These are phyloP conservation scores for Cyberlindnera mrakii DNA, from an alignment of 805 yeast species.

Conservation along the genomic window DNA sequence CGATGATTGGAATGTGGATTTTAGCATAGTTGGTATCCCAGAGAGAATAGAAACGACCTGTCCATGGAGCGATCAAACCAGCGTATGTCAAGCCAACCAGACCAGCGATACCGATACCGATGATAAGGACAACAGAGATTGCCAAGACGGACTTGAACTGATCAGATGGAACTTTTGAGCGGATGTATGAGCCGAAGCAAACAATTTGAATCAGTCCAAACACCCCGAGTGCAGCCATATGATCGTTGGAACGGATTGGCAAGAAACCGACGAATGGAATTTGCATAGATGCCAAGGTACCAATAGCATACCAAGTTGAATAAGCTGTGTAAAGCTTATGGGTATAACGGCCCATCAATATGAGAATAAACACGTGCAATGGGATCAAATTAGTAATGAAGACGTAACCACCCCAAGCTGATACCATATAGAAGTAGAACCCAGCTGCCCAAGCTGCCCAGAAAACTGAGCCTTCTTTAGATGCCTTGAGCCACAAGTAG, in stretches of 20 bases:
- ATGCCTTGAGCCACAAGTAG: slow-evolving; percentile 91
- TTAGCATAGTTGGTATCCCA: slow-evolving; percentile 99
- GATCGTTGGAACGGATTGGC: slow-evolving; percentile 96
- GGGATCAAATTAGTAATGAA: slow-evolving; percentile 98
- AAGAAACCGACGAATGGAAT: slow-evolving; percentile 97
- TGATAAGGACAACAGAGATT: slow-evolving; percentile 51
- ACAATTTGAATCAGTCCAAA: slow-evolving; percentile 92
- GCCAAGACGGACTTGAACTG: slow-evolving; percentile 68
- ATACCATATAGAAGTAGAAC: slow-evolving; percentile 95
- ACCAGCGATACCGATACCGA: slow-evolving; percentile 60
- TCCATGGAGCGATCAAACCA: slow-evolving; percentile 98
- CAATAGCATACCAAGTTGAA: slow-evolving; percentile 94
- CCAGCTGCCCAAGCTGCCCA: slow-evolving; percentile 81
- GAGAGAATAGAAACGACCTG: slow-evolving; percentile 95
- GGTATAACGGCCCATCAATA: slow-evolving; percentile 91
- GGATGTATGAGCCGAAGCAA: slow-evolving; percentile 77
- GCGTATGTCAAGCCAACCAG: slow-evolving; percentile 76
- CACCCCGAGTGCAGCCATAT: slow-evolving; percentile 96
- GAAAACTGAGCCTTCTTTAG: slow-evolving; percentile 83
- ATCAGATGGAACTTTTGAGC: slow-evolving; percentile 60
- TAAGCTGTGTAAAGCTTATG: slow-evolving; percentile 82
- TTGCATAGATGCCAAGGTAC: slow-evolving; percentile 98
- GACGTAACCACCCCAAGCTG: slow-evolving; percentile 99
- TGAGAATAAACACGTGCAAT: slow-evolving; percentile 82
- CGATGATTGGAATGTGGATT: slow-evolving; percentile 96